These are phyloP conservation scores for Boletus speciosus DNA, from an alignment of 768 basidiomycete genomes.

Conservation along the genomic window DNA sequence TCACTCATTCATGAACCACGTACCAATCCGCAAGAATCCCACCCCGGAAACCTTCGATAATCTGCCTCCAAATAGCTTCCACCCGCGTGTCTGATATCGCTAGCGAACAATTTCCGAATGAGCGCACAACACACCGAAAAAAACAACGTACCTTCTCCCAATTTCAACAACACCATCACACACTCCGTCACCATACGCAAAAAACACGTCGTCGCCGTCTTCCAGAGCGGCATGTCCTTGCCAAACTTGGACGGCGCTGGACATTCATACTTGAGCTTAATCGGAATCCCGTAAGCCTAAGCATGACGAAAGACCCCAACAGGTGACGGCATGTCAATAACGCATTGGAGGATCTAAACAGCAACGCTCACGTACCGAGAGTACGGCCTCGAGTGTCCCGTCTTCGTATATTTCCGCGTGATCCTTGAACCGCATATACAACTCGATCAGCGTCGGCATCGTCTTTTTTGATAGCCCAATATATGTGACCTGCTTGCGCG, in stretches of 20 bases:
- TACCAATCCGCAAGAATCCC: conserved; percentile 85
- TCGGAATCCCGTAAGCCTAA: conserved; percentile 84
- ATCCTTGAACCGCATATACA: conserved; percentile 67
- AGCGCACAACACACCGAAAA: neutral
- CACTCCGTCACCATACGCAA: conserved; percentile 71
- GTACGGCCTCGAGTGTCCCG: conserved; percentile 79
- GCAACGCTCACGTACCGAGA: conserved; percentile 53
- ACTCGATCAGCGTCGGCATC: conserved; percentile 80
- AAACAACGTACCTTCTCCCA: conserved; percentile 48
- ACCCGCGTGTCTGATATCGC: conserved; percentile 60
- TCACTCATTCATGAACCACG: conserved; percentile 18
- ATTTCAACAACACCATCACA: conserved; percentile 44
- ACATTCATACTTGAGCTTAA: conserved; percentile 94
- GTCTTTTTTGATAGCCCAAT: conserved; percentile 84
- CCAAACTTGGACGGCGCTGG: conserved; percentile 86
- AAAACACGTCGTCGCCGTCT: conserved; percentile 84
- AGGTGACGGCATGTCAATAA: neutral
- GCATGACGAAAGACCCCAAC: no score
- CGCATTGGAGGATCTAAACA: neutral
- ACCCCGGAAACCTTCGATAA: conserved; percentile 77
- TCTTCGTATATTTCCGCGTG: conserved; percentile 64
- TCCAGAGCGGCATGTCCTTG: conserved; percentile 88
- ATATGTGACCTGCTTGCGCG: conserved; percentile 75
- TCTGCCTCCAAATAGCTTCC: conserved; percentile 82
- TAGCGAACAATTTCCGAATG: conserved; percentile 16